Base-by-base conservation (phyloP, 345 rosid species). In the Eucalyptus victrix region DNA sequence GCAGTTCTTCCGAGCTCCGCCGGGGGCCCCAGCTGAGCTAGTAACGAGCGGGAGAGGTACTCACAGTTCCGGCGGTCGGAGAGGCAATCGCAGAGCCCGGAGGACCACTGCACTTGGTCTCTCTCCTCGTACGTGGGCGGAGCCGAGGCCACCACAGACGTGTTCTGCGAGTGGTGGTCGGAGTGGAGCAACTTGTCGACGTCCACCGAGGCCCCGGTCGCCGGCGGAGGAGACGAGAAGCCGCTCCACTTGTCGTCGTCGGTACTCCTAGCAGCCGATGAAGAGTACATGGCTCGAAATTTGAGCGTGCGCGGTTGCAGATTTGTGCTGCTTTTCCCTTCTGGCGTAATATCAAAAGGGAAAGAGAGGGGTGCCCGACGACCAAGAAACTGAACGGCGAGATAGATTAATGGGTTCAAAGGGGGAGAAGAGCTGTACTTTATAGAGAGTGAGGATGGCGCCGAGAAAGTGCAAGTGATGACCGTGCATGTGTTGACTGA, bases 41-140 rank as follows among this genome's bases (percentile, higher is more conserved):
- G n/a, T 5, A 6, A 34, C 21, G 17, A 86, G 13, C 18, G 28
- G 50, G 37, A 86, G 58, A 24, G 56, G 5, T 49, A 50, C 93
- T 93, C 88, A 93, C 93, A 93, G 90, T 88, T 92, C 28, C 89
- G 58, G 19, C 62, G 26, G 62, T 93, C 93, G 40, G 91, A 87
- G 89, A 92, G 90, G 92, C 94, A 93, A 69, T 89, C 93, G 56
- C 86, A 93, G 24, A 93, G 91, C 44, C 94, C 93, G 19, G 93
- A 53, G 80, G 94, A 92, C 94, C 94, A 93, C 30, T 91, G 88
- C 8, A 44, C 42, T 50, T 86, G 11, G 6, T 49, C 87, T 26
- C 42, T 49, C 87, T 49, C 89, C 88, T 80, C 87, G 15, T 40
- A 58, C 89, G 86, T 89, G 18, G 13, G 88, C 26, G 80, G 86